A percentile compares a stretch with the other conserved stretches of the same genome.
phyloP scores from a whole-genome alignment of 495 filamentous ascomycete species.

The Penicillium fimorum region DNA sequence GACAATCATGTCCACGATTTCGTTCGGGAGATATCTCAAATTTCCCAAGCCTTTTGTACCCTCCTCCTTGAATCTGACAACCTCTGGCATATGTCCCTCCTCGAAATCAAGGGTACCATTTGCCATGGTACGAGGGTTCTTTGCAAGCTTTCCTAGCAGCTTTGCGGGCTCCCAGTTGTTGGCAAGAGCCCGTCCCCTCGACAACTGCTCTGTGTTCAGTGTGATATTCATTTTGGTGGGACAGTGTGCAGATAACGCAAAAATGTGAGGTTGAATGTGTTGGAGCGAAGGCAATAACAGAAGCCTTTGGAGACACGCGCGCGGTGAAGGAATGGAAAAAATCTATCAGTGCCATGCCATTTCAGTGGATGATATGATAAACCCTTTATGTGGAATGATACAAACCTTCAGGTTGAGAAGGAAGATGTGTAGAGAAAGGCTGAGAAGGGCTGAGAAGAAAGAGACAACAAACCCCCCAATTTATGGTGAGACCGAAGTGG shows the following conservation, averaged over 20 bases:
- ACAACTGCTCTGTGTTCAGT: neutral
- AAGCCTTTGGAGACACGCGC: neutral
- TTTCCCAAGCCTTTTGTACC: neutral
- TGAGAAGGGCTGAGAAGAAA: neutral
- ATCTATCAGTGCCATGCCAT: neutral
- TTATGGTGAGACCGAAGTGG: neutral
- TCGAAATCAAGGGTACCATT: neutral
- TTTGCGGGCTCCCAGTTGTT: neutral
- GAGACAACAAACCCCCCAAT: neutral
- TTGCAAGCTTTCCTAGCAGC: neutral
- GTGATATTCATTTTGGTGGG: neutral
- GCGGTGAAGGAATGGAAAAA: neutral
- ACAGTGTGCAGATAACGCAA: neutral
- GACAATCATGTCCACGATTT: neutral
- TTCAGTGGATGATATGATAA: neutral
- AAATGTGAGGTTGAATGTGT: neutral
- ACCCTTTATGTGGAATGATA: neutral
- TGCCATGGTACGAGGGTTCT: neutral
- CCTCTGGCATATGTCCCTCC: neutral
- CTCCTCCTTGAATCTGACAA: neutral
- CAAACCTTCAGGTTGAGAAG: neutral
- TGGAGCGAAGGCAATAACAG: neutral
- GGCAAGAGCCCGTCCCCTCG: neutral
- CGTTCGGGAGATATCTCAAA: neutral
- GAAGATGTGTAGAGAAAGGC: neutral